Conservation (phyloP, 352 stramenopile species). For the Phytophthora aleatoria region DNA sequence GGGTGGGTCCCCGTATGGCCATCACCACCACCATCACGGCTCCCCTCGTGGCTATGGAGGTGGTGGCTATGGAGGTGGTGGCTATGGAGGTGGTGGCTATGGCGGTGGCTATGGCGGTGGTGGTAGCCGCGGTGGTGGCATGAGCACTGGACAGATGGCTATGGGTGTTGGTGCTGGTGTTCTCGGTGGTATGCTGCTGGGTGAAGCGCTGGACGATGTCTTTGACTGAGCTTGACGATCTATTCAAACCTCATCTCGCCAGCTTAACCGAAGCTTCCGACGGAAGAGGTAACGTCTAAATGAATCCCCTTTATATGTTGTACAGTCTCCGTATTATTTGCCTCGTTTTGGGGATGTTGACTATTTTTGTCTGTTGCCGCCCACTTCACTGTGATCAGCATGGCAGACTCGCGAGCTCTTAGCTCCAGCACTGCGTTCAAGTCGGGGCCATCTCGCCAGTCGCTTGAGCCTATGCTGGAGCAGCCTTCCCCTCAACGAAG, state of each 20-base stretch:
- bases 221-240: slow-evolving; percentile 40
- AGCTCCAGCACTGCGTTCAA: slow-evolving; percentile 7
- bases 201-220: slow-evolving; percentile 66
- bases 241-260: neutral
- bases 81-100: slow-evolving; percentile 5
- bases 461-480: slow-evolving; percentile 16
- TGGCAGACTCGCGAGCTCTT: slow-evolving; percentile 17
- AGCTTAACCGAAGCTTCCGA: slow-evolving; percentile 2
- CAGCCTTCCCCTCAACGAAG: slow-evolving; percentile 27
- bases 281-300: slow-evolving; percentile 29
- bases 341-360: slow-evolving; percentile 3
- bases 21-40: slow-evolving; percentile 46
- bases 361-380: slow-evolving; percentile 23
- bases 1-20: slow-evolving; percentile 21
- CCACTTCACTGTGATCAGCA: slow-evolving; percentile 1
- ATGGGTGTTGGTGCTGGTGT: slow-evolving; percentile 76
- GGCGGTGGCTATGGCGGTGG: slow-evolving; percentile 18
- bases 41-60: slow-evolving; percentile 29
- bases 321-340: neutral
- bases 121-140: slow-evolving; percentile 30
- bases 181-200: slow-evolving; percentile 75
- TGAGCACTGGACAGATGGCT: slow-evolving; percentile 51
- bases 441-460: slow-evolving; percentile 11
- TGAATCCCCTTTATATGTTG: slow-evolving; percentile 22
- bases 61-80: slow-evolving; percentile 14